A percentile compares a stretch with the other conserved stretches of the same genome.
phyloP scores from a whole-genome alignment of 2,329 filamentous ascomycete species.

The Alternaria panax region DNA sequence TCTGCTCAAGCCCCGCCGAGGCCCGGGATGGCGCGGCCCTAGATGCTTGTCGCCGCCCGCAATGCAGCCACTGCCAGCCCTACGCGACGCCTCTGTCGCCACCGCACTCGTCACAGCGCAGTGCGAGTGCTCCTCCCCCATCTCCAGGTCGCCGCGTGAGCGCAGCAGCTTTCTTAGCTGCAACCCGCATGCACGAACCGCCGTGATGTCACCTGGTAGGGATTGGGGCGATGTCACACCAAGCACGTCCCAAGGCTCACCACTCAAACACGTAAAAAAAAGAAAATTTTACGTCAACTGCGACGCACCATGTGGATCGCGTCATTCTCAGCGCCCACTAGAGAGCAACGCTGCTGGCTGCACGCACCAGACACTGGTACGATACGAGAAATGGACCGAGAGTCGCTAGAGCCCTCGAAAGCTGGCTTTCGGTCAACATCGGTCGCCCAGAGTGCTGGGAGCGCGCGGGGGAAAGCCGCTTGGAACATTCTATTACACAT shows the following conservation, averaged over 20 bases:
- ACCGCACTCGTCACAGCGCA: slow-evolving; percentile 8
- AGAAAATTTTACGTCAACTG: slow-evolving; percentile 46
- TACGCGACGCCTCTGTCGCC: slow-evolving; percentile 15
- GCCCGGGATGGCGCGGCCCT: slow-evolving; percentile 24
- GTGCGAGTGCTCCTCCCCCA: not conserved
- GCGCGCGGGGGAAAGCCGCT: slow-evolving; percentile 18
- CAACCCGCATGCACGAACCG: not conserved
- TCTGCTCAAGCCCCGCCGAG: slow-evolving; percentile 29
- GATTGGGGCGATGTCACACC: slow-evolving; percentile 14
- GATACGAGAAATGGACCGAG: slow-evolving; percentile 4
- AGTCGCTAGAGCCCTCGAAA: slow-evolving; percentile 6
- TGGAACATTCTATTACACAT: slow-evolving; percentile 31
- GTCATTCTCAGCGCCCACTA: slow-evolving; percentile 17
- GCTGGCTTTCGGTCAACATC: slow-evolving; percentile 21
- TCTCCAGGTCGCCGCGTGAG: not conserved
- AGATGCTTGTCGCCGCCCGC: slow-evolving; percentile 32
- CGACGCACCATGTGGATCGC: slow-evolving; percentile 39
- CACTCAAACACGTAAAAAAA: slow-evolving; percentile 21
- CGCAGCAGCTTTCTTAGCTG: slow-evolving; percentile 1
- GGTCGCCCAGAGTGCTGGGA: slow-evolving; percentile 19
- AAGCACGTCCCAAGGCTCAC: slow-evolving; percentile 31
- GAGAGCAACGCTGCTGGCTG: not conserved
- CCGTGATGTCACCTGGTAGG: not conserved
- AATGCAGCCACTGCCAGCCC: slow-evolving; percentile 15
- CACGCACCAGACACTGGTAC: slow-evolving; percentile 16